Percentiles rank a stretch among this genome's conserved stretches.
phyloP scores from a whole-genome alignment of 179 eudicot genomes.

The Beta macrorhiza region DNA sequence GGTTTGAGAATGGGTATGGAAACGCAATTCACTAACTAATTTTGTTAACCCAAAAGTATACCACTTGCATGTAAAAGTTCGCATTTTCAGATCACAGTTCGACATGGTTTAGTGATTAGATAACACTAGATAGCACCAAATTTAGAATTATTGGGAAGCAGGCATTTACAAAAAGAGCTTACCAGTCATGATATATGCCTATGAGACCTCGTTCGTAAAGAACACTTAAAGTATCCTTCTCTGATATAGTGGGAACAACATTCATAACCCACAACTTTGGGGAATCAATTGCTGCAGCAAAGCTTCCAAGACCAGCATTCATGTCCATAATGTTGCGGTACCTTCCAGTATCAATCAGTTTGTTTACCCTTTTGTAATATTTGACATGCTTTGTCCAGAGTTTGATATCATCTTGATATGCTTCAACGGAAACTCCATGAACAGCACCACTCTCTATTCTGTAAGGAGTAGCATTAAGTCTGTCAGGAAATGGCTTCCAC shows the following conservation, averaged over 20 bases:
- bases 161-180: conserved; percentile 17
- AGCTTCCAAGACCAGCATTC: conserved; percentile 88
- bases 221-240: conserved; percentile 67
- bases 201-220: conserved; percentile 70
- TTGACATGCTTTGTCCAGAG: conserved; percentile 67
- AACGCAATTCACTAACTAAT: too few relatives aligned
- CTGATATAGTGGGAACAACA: conserved; percentile 68
- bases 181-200: conserved; percentile 91
- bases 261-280: conserved; percentile 86
- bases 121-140: background rate
- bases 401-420: conserved; percentile 58
- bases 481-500: conserved; percentile 68
- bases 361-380: conserved; percentile 59
- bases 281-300: conserved; percentile 73
- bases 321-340: conserved; percentile 88
- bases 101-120: too few relatives aligned
- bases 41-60: too few relatives aligned
- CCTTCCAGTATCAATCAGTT: conserved; percentile 69
- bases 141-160: too few relatives aligned
- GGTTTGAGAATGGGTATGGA: too few relatives aligned
- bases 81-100: too few relatives aligned
- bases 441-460: conserved; percentile 63
- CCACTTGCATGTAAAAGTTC: too few relatives aligned
- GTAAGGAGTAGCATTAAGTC: conserved; percentile 65
- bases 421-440: conserved; percentile 56